Conservation (phyloP, 208 protist genomes). For the Leishmania arabica region DNA sequence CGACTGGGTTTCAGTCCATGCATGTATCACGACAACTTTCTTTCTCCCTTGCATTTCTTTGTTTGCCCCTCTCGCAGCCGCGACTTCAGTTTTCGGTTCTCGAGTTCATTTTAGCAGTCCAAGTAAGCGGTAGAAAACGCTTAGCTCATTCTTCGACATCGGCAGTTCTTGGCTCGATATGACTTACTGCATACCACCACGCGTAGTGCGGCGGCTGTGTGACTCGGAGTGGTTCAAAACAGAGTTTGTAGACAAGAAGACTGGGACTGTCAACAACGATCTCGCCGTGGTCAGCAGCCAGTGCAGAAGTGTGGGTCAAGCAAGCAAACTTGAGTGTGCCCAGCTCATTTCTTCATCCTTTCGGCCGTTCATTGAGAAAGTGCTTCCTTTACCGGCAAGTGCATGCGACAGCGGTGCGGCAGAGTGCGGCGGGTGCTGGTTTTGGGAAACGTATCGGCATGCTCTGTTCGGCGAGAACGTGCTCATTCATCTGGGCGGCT, state of each 20-base stretch:
- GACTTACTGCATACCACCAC: not conserved
- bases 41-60: constrained; percentile 12
- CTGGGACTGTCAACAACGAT: not conserved
- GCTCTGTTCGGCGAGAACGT: constrained; percentile 65
- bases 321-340: constrained; percentile 26
- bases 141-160: not conserved
- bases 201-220: constrained; percentile 18
- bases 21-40: constrained; percentile 3
- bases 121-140: not conserved
- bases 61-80: constrained; percentile 1
- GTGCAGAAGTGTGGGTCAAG: constrained; percentile 15
- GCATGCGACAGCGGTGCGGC: not conserved
- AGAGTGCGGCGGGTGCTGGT: constrained; percentile 62
- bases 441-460: constrained; percentile 75
- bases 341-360: constrained; percentile 61
- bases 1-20: not conserved
- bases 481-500: constrained; percentile 49
- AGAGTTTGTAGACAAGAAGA: constrained; percentile 5
- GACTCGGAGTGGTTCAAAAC: constrained; percentile 23
- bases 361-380: constrained; percentile 26
- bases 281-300: constrained; percentile 15
- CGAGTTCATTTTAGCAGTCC: not conserved
- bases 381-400: constrained; percentile 29
- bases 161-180: not conserved
- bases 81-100: constrained; percentile 2